These are phyloP conservation scores for Globisporangium spiculum DNA, from an alignment of 352 stramenopile species.

Conservation along the genomic window DNA sequence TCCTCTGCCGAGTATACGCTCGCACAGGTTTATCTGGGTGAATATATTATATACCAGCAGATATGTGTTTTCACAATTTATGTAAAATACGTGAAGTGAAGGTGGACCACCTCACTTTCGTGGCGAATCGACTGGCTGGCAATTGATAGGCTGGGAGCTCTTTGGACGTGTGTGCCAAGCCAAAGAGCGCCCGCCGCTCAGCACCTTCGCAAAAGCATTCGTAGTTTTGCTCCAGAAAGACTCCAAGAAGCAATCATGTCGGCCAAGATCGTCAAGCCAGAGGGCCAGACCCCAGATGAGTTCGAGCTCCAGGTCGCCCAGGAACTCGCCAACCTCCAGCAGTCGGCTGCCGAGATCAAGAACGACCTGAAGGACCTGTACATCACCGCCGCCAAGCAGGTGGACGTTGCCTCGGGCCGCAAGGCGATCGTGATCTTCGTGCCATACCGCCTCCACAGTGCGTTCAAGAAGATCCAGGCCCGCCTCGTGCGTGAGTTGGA, in stretches of 20 bases:
- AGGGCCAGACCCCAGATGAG: slow-evolving; percentile 81
- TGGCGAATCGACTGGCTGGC: slow-evolving; percentile 3
- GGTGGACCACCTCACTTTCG: neutral
- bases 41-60: neutral
- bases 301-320: slow-evolving; percentile 88
- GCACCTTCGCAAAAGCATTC: slow-evolving; percentile 12
- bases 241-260: slow-evolving; percentile 51
- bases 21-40: neutral
- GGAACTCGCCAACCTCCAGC: slow-evolving; percentile 88
- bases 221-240: slow-evolving; percentile 52
- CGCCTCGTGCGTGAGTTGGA: slow-evolving; percentile 98
- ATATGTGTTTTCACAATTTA: neutral
- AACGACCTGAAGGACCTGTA: slow-evolving; percentile 97
- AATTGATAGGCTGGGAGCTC: neutral
- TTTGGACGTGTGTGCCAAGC: neutral
- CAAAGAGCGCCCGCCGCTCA: neutral
- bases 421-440: slow-evolving; percentile 99
- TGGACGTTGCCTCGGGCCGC: slow-evolving; percentile 92
- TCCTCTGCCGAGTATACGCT: neutral
- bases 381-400: slow-evolving; percentile 99
- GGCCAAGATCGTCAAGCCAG: slow-evolving; percentile 86
- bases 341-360: slow-evolving; percentile 96
- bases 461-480: slow-evolving; percentile 99
- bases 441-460: slow-evolving; percentile 96
- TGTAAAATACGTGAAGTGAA: neutral